phyloP scores from a whole-genome alignment of 75 land plant species.

The Sequoiadendron giganteum region DNA sequence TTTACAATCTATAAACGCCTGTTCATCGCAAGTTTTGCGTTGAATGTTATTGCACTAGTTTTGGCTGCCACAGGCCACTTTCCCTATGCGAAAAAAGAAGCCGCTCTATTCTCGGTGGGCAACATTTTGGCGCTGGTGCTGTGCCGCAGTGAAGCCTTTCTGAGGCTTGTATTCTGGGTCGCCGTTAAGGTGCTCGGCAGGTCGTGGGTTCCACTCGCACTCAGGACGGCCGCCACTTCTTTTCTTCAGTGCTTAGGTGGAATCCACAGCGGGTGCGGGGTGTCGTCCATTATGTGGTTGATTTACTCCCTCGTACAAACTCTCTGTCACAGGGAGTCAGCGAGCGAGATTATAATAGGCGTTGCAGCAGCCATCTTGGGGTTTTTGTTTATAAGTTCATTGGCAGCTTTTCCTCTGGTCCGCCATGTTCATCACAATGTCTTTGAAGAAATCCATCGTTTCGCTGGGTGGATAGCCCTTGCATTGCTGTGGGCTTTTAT shows the following conservation, averaged over 20 bases:
- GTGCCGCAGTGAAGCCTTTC: constrained; percentile 53
- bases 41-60: constrained; percentile 22
- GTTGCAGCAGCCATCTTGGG: constrained; percentile 30
- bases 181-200: constrained; percentile 34
- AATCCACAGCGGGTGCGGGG: too few relatives aligned
- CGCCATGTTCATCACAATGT: constrained; percentile 31
- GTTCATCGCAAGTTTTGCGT: constrained; percentile 21
- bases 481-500: constrained; percentile 22
- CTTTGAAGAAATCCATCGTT: constrained; percentile 53
- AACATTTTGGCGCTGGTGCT: constrained; percentile 44
- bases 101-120: constrained; percentile 43
- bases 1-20: constrained; percentile 63
- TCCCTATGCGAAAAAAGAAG: constrained; percentile 26
- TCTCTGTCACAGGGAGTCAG: constrained; percentile 19
- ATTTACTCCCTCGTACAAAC: constrained; percentile 30
- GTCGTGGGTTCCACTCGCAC: constrained; percentile 40
- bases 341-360: constrained; percentile 13
- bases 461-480: constrained; percentile 53
- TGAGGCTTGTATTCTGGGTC: constrained; percentile 45
- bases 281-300: constrained; percentile 30
- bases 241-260: constrained; percentile 30
- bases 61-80: constrained; percentile 47
- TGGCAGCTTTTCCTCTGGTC: constrained; percentile 60
- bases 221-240: constrained; percentile 37
- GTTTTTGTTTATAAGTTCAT: constrained; percentile 26